These are phyloP conservation scores for Cynanchum wilfordii DNA, from an alignment of 257 asterid species.

Conservation along the genomic window DNA sequence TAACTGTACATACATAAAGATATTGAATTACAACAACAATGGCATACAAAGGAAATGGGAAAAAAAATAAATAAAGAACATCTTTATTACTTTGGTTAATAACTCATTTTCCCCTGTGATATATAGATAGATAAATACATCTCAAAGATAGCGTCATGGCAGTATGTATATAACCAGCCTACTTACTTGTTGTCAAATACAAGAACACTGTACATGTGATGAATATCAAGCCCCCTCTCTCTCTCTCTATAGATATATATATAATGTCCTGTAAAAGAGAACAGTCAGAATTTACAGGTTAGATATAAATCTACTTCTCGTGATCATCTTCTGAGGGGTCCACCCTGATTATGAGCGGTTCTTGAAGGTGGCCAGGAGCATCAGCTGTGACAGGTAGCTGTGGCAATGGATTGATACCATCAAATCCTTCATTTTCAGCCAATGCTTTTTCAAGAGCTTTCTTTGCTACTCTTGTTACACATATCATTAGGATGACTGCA, in stretches of 20 bases:
- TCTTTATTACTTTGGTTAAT: not conserved
- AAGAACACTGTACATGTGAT: constrained; percentile 50
- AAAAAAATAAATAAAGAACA: not conserved
- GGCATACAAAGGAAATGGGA: not conserved
- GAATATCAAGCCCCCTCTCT: constrained; percentile 20
- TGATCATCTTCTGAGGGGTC: constrained; percentile 51
- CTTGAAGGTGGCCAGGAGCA: constrained; percentile 34
- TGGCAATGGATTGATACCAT: constrained; percentile 30
- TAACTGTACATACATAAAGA: not conserved
- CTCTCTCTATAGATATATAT: constrained; percentile 18
- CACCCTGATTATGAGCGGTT: constrained; percentile 70
- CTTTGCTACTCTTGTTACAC: constrained; percentile 72
- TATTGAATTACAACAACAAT: not conserved
- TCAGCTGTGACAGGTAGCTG: constrained; percentile 39
- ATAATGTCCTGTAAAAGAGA: constrained; percentile 12
- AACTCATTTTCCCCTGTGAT: not conserved
- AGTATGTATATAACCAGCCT: constrained; percentile 13
- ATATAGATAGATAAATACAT: constrained; percentile 9
- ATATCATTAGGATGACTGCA: constrained; percentile 56
- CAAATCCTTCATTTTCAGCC: constrained; percentile 61
- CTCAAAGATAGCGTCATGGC: not conserved
- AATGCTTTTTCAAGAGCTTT: constrained; percentile 73
- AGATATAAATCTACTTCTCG: constrained; percentile 35
- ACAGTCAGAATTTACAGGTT: constrained; percentile 42
- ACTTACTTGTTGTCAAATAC: not conserved